Percentiles rank a stretch among this genome's conserved stretches.
These are phyloP conservation scores for Malassezia cuniculi DNA, from an alignment of 1,284 basidiomycete genomes.

Conservation along the genomic window DNA sequence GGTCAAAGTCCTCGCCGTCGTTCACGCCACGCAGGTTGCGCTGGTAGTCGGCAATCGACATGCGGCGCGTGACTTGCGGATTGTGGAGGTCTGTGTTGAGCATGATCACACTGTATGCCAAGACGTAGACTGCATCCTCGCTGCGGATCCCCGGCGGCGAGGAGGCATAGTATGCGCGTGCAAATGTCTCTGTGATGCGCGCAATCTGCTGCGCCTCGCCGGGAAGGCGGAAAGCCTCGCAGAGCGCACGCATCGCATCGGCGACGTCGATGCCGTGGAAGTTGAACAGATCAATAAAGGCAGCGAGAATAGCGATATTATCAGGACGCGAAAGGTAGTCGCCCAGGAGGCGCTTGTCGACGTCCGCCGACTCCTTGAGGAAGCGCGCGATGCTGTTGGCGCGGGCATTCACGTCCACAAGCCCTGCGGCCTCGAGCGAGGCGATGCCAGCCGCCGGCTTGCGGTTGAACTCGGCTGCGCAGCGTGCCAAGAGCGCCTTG, in stretches of 20 bases:
- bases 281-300: conserved; percentile 78
- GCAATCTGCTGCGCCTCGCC: conserved; percentile 90
- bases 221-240: conserved; percentile 86
- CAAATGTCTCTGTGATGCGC: conserved; percentile 89
- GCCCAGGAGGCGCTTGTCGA: conserved; percentile 87
- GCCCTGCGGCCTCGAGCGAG: conserved; percentile 53
- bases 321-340: conserved; percentile 86
- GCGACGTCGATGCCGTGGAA: conserved; percentile 82
- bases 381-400: conserved; percentile 55
- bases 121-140: conserved; percentile 84
- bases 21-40: conserved; percentile 89
- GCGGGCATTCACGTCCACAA: conserved; percentile 50
- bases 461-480: conserved; percentile 77
- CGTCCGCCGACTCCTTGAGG: conserved; percentile 66
- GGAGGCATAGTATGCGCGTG: conserved; percentile 74
- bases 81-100: conserved; percentile 96
- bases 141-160: conserved; percentile 77
- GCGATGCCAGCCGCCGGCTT: conserved; percentile 88
- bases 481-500: conserved; percentile 73
- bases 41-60: conserved; percentile 88
- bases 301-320: conserved; percentile 68
- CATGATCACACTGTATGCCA: conserved; percentile 94
- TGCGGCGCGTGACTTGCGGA: conserved; percentile 95
- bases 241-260: conserved; percentile 83
- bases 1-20: conserved; percentile 66